Conservation (phyloP, 2,329 filamentous ascomycete genomes). For the Monosporascus sp. region DNA sequence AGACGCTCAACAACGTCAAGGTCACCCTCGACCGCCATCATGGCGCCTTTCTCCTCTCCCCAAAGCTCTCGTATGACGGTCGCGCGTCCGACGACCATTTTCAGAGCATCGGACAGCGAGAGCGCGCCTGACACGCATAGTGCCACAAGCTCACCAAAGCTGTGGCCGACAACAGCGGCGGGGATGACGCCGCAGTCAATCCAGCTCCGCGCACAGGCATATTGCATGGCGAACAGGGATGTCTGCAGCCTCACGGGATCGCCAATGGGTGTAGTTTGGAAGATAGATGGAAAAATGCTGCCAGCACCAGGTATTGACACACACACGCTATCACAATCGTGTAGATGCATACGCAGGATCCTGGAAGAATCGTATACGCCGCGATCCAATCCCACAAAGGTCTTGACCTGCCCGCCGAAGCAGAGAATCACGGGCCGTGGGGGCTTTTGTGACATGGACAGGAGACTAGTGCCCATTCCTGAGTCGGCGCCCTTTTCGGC, state of each 20-base stretch:
- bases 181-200: constrained; percentile 28
- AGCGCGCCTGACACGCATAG: too few relatives aligned
- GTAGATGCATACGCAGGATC: constrained; percentile 20
- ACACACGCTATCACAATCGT: constrained; percentile 11
- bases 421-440: constrained; percentile 27
- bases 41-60: too few relatives aligned
- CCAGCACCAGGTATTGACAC: constrained; percentile 8
- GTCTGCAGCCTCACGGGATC: constrained; percentile 31
- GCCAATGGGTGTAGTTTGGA: constrained; percentile 15
- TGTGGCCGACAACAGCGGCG: constrained; percentile 31
- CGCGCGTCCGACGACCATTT: too few relatives aligned
- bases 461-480: not conserved
- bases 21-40: too few relatives aligned
- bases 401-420: constrained; percentile 29
- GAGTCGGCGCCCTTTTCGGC: constrained; percentile 1
- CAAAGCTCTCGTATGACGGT: too few relatives aligned
- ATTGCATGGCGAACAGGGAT: constrained; percentile 34
- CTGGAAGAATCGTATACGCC: constrained; percentile 21
- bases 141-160: constrained; percentile 2
- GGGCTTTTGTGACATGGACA: constrained; percentile 4
- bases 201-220: constrained; percentile 29
- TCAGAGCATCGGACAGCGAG: too few relatives aligned
- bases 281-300: constrained; percentile 28
- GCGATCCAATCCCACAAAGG: constrained; percentile 23
- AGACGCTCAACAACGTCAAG: too few relatives aligned